These are phyloP conservation scores for Phalaenopsis hybrid DNA, from an alignment of 116 monocot genomes.

Conservation along the genomic window DNA sequence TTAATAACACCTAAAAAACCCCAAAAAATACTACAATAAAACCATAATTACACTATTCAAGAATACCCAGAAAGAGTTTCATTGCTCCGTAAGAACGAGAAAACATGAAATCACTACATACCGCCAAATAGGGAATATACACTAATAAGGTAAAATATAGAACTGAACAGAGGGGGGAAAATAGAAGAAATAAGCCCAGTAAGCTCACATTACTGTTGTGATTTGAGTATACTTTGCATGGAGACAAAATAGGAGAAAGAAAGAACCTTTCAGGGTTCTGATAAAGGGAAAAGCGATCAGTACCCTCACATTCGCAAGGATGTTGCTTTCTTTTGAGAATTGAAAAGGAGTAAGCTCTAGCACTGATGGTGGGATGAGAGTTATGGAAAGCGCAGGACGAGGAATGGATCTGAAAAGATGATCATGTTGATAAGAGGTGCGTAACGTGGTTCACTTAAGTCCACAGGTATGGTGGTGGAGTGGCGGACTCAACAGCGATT, in stretches of 20 bases:
- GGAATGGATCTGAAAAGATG: conserved; percentile 15
- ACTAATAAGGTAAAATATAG: neutral
- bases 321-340: neutral
- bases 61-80: too few relatives aligned
- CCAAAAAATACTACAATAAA: too few relatives aligned
- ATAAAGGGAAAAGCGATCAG: neutral
- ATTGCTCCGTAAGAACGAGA: too few relatives aligned
- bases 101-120: too few relatives aligned
- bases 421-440: conserved; percentile 16
- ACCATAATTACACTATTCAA: too few relatives aligned
- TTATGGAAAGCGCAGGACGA: neutral
- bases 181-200: too few relatives aligned
- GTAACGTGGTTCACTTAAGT: conserved; percentile 6
- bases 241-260: neutral
- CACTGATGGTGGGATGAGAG: neutral
- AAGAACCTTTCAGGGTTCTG: neutral
- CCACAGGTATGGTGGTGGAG: neutral
- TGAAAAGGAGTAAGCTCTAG: neutral
- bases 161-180: neutral
- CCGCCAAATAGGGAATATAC: too few relatives aligned
- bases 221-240: neutral
- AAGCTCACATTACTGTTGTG: too few relatives aligned
- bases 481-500: too few relatives aligned
- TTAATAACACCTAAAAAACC: too few relatives aligned
- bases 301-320: neutral